A percentile compares a stretch with the other conserved stretches of the same genome.
Conservation (phyloP, 2,329 filamentous ascomycete genomes). For the Stemphylium lycopersici region DNA sequence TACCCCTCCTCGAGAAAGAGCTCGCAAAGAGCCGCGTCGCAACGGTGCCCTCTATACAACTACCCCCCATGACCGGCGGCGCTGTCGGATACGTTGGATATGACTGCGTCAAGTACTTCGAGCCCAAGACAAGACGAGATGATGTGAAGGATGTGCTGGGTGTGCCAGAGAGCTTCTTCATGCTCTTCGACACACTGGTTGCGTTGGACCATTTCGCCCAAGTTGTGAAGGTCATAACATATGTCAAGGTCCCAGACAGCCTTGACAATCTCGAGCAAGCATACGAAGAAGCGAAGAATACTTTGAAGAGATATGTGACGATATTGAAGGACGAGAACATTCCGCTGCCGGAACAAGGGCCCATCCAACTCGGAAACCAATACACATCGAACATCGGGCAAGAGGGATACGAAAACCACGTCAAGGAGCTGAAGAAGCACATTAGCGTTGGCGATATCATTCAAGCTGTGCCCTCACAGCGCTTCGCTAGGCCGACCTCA, state of each 20-base stretch:
- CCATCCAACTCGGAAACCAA: constrained; percentile 74
- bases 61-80: constrained; percentile 88
- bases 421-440: constrained; percentile 84
- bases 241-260: constrained; percentile 70
- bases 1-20: constrained; percentile 81
- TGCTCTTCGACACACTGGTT: constrained; percentile 94
- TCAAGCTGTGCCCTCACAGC: constrained; percentile 93
- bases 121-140: constrained; percentile 90
- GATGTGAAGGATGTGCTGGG: constrained; percentile 85
- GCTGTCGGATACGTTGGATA: constrained; percentile 97
- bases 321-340: constrained; percentile 76
- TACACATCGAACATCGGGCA: constrained; percentile 93
- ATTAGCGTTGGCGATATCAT: constrained; percentile 94
- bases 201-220: constrained; percentile 96
- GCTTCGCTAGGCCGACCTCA: constrained; percentile 85
- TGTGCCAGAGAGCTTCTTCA: constrained; percentile 94
- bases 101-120: constrained; percentile 96
- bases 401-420: constrained; percentile 88
- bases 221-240: constrained; percentile 91
- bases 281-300: constrained; percentile 71
- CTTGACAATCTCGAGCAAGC: constrained; percentile 65
- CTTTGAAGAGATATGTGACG: constrained; percentile 70
- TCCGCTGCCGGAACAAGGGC: constrained; percentile 76
- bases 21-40: constrained; percentile 80
- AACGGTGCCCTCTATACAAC: constrained; percentile 77